Percentiles rank a stretch among this genome's conserved stretches.
These are phyloP conservation scores for Rhizophagus sp. DNA, from an alignment of 192 early-diverging fungal species.

Conservation along the genomic window DNA sequence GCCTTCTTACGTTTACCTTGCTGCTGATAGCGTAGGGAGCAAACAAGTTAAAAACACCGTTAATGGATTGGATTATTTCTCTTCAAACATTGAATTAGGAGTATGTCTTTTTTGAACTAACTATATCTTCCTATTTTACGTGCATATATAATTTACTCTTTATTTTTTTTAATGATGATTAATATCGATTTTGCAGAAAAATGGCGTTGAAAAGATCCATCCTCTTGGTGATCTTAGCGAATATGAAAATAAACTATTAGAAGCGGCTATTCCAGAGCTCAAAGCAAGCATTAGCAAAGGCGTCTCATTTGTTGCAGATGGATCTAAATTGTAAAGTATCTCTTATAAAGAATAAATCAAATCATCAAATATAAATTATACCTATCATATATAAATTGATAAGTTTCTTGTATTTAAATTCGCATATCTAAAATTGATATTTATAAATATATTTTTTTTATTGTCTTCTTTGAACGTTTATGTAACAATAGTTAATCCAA, in stretches of 20 bases:
- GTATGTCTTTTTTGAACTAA: constrained; percentile 27
- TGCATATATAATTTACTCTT: background rate
- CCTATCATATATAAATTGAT: background rate
- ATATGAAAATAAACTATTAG: constrained; percentile 86
- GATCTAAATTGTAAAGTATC: constrained; percentile 26
- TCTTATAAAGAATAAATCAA: background rate
- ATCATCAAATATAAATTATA: background rate
- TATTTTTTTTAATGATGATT: background rate
- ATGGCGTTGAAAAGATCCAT: constrained; percentile 89
- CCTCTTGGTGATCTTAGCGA: constrained; percentile 72
- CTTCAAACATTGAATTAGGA: constrained; percentile 77
- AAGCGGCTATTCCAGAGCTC: constrained; percentile 85
- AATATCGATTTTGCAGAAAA: constrained; percentile 34
- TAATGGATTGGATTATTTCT: constrained; percentile 72
- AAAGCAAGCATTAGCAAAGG: constrained; percentile 94
- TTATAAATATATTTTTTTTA: too few relatives aligned
- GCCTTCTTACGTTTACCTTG: constrained; percentile 84
- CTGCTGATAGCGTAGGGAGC: constrained; percentile 47
- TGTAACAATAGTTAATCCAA: too few relatives aligned
- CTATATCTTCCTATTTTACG: background rate
- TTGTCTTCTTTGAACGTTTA: too few relatives aligned
- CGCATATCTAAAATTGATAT: too few relatives aligned
- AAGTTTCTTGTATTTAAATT: too few relatives aligned
- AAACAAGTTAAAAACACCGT: constrained; percentile 21
- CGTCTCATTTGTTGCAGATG: constrained; percentile 31